Evolutionary conservation across 768 basidiomycete genomes (phyloP), one percentile per base, ranked within the genome.

Genomic region (Exsudoporus frostii): DNA sequence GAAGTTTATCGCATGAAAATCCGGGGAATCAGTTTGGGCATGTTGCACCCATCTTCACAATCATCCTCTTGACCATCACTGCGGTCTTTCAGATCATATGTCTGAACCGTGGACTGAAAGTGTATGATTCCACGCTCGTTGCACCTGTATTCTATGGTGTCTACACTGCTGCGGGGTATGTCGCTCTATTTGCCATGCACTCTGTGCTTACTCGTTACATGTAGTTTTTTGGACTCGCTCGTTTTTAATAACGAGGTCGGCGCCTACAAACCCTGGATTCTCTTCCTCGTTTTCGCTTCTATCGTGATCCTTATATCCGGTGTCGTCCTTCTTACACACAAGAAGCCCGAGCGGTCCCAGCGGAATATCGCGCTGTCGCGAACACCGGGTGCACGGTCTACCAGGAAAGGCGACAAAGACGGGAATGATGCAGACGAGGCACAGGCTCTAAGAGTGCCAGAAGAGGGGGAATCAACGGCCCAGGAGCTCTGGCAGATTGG

Each of bases 141-240:
- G 94, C 97, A 0, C 95, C 96, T 0, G 86, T 95, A 14, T 97
- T 98, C 67, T 98, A 96, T 65, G 92, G 92, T 10, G 85, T 93
- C 10, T 95, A 94, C 65, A 94, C 92, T 0, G 88, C 88, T 3
- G 79, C 82, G 22, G 90, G 91, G 82, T 90, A 66, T 41, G 79
- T 71, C 34, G 3, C n/a, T n/a, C 48, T 17, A 20, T 27, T 32
- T 25, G 10, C 1, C 7, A 22, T 34, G 20, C 47, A 24, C 50
- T 39, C 34, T 46, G 10, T 48, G 51, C 40, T 62, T 15, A 65
- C 48, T 29, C 34, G 49, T 43, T 24, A 8, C 15, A 6, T 33
- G 19, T 36, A 82, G 80, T 17, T 85, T 85, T 71, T 65, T 88
- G 53, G 76, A 87, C 62, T 85, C 84, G 10, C 70, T 86, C 61